Evolutionary conservation across 2,329 filamentous ascomycete species (phyloP), one percentile per base, ranked within the genome.

Genomic region (Aspergillus japonicus): DNA sequence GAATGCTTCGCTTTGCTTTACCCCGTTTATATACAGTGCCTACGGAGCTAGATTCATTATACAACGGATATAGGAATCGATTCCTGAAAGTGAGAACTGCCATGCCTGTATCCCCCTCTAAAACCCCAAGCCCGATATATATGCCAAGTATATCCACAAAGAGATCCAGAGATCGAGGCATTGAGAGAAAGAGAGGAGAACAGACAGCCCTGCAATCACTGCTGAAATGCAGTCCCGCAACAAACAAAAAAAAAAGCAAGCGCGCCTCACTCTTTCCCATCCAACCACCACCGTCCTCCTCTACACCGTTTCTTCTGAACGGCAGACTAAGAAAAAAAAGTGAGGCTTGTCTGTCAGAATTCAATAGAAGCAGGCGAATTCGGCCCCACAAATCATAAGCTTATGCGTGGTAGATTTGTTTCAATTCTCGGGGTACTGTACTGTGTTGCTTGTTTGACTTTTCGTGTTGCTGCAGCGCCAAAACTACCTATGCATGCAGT

Each of bases 221-320:
- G 62, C 58, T 60, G 49, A 64, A 63, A 59, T 66, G 62, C 61
- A 66, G 67, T 64, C 62, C 64, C 26, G 26, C 8, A 26, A 7
- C 65, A 64, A 63, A 56, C 56, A 66, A 14, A 6, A 42, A 42
- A 42, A 42, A 21, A 21, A 21, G 6, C 14, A 42, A 35, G 12
- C 39, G 61, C 71, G 72, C 72, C 72, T 74, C 72, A 74, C 72
- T 74, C 65, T 68, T 70, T 68, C 44, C 56, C 58, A 63, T 64
- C 70, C 72, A 73, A 74, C 33, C 33, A 35, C 11, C 33, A 35
- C 33, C 33, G 3, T 14, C 33, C 33, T 12, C 33, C 14, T 8
- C 39, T 42, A 42, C 39, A 42, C 39, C 39, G 39, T n/a, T 35
- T 14, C 64, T 64, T 68, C 71, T 69, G 56, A 56, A 39, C 48